These are phyloP conservation scores for Pholiota microspora DNA, from an alignment of 768 basidiomycete genomes.

Conservation along the genomic window DNA sequence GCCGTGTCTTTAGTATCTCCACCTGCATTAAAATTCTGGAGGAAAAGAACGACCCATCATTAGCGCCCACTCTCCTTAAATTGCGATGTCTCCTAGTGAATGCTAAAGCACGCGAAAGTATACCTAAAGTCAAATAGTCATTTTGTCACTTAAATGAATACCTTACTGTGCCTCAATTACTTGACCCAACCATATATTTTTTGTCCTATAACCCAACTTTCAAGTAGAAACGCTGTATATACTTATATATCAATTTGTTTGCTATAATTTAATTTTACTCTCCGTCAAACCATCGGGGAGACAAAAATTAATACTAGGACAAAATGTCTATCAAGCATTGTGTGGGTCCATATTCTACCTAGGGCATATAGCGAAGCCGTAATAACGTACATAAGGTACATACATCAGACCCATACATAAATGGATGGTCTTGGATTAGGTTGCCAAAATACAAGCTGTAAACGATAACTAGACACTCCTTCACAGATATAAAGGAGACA, in stretches of 20 bases:
- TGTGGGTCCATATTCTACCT: background rate
- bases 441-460: constrained; percentile 11
- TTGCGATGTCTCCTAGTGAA: constrained; percentile 24
- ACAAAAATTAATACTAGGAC: too few species aligned
- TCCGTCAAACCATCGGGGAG: too few species aligned
- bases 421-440: constrained; percentile 4
- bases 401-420: constrained; percentile 10
- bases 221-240: too few species aligned
- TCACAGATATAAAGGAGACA: constrained; percentile 17
- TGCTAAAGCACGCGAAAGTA: constrained; percentile 17
- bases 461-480: constrained; percentile 8
- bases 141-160: too few species aligned
- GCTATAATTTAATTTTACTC: too few species aligned
- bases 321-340: background rate
- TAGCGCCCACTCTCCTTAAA: constrained; percentile 11
- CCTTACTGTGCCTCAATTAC: too few species aligned
- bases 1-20: constrained; percentile 24
- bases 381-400: constrained; percentile 8
- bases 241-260: too few species aligned
- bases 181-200: too few species aligned
- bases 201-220: too few species aligned
- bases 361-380: background rate
- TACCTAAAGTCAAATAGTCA: background rate
- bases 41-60: constrained; percentile 11
- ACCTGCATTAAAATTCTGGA: constrained; percentile 24